These are phyloP conservation scores for Avicennia marina DNA, from an alignment of 257 asterid genomes.

Conservation along the genomic window DNA sequence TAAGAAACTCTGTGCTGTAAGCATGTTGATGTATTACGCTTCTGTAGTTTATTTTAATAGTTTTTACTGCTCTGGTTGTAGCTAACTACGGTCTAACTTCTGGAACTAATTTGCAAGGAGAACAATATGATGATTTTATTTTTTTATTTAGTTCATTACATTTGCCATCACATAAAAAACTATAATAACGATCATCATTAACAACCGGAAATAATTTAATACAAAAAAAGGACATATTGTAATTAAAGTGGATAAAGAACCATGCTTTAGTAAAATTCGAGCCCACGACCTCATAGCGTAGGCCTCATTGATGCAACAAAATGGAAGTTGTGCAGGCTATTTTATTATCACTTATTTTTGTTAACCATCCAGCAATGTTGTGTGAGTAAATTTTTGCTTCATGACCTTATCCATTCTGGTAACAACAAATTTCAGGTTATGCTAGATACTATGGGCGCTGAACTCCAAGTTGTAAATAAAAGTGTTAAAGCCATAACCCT, in stretches of 20 bases:
- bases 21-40: constrained; percentile 23
- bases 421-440: constrained; percentile 48
- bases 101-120: background rate
- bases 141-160: too few species aligned
- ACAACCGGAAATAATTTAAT: too few species aligned
- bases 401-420: background rate
- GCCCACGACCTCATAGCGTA: too few species aligned
- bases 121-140: background rate
- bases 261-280: too few species aligned
- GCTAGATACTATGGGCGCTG: constrained; percentile 93
- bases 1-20: constrained; percentile 85
- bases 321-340: too few species aligned
- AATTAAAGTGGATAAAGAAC: too few species aligned
- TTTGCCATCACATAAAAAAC: too few species aligned
- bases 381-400: background rate
- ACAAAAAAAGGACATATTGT: too few species aligned
- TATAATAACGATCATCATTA: too few species aligned
- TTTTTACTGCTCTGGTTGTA: too few species aligned
- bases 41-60: background rate
- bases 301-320: too few species aligned
- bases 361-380: background rate
- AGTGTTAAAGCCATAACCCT: constrained; percentile 66
- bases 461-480: constrained; percentile 78
- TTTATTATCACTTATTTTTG: background rate
- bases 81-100: too few species aligned